These are phyloP conservation scores for Hura crepitans DNA, from an alignment of 441 rosid species.

Conservation along the genomic window DNA sequence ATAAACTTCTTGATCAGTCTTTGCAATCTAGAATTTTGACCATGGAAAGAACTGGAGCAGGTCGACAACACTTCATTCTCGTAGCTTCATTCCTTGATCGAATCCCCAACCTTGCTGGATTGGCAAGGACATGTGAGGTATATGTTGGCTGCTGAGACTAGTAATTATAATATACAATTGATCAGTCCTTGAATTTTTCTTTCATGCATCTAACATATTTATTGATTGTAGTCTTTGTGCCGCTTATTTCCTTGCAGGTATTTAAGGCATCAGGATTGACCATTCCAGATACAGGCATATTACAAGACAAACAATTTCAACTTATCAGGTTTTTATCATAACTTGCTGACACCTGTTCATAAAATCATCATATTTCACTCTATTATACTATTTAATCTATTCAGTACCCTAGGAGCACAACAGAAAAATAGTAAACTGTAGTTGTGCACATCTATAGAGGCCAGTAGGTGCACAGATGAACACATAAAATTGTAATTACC, in stretches of 20 bases:
- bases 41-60: constrained; percentile 56
- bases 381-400: neutral
- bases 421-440: neutral
- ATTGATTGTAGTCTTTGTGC: constrained; percentile 16
- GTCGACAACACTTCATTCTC: constrained; percentile 67
- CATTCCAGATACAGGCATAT: constrained; percentile 60
- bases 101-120: constrained; percentile 93
- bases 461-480: neutral
- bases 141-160: constrained; percentile 20
- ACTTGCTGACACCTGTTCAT: constrained; percentile 2
- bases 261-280: constrained; percentile 75
- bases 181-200: neutral
- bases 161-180: constrained; percentile 4
- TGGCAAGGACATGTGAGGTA: constrained; percentile 97
- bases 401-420: neutral
- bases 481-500: neutral
- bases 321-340: constrained; percentile 70
- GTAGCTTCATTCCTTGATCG: constrained; percentile 93
- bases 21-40: constrained; percentile 65
- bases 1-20: constrained; percentile 63
- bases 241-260: constrained; percentile 43
- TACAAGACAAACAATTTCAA: constrained; percentile 83
- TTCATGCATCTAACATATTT: constrained; percentile 5
- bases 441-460: neutral
- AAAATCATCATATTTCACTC: neutral